These are phyloP conservation scores for Candida oleophila DNA, from an alignment of 805 yeast genomes.

Conservation along the genomic window DNA sequence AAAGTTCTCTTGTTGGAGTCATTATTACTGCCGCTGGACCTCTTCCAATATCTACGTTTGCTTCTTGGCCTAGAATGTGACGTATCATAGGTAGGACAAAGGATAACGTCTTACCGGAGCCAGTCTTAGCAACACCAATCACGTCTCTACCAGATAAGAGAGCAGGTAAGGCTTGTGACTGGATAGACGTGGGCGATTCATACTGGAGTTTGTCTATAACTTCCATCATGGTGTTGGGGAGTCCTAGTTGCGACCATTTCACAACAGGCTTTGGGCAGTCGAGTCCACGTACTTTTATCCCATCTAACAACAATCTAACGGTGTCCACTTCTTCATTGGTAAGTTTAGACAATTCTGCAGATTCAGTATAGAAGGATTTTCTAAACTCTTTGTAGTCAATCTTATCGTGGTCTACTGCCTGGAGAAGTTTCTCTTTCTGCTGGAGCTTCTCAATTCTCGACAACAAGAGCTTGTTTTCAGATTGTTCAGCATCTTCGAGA, in stretches of 20 bases:
- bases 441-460: slow-evolving; percentile 41
- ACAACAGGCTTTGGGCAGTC: slow-evolving; percentile 62
- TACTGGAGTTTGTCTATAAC: slow-evolving; percentile 54
- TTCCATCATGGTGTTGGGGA: slow-evolving; percentile 57
- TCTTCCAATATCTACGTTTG: slow-evolving; percentile 40
- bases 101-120: slow-evolving; percentile 93
- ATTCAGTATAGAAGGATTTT: slow-evolving; percentile 62
- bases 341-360: slow-evolving; percentile 49
- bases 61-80: slow-evolving; percentile 75
- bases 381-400: slow-evolving; percentile 53
- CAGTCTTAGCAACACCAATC: slow-evolving; percentile 94
- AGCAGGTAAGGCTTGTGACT: slow-evolving; percentile 86
- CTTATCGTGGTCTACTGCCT: slow-evolving; percentile 45
- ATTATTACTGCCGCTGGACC: slow-evolving; percentile 80
- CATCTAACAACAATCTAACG: slow-evolving; percentile 53
- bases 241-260: slow-evolving; percentile 80
- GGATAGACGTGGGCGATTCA: slow-evolving; percentile 78
- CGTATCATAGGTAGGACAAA: slow-evolving; percentile 81
- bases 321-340: slow-evolving; percentile 55
- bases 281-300: slow-evolving; percentile 64
- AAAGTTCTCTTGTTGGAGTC: slow-evolving; percentile 92
- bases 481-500: slow-evolving; percentile 11
- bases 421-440: slow-evolving; percentile 50
- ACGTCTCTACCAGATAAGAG: slow-evolving; percentile 88
- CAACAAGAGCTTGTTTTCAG: slow-evolving; percentile 19